Evolutionary conservation across 2,329 filamentous ascomycete species (phyloP), one percentile per base, ranked within the genome.

Genomic region (Sclerotinia minor): DNA sequence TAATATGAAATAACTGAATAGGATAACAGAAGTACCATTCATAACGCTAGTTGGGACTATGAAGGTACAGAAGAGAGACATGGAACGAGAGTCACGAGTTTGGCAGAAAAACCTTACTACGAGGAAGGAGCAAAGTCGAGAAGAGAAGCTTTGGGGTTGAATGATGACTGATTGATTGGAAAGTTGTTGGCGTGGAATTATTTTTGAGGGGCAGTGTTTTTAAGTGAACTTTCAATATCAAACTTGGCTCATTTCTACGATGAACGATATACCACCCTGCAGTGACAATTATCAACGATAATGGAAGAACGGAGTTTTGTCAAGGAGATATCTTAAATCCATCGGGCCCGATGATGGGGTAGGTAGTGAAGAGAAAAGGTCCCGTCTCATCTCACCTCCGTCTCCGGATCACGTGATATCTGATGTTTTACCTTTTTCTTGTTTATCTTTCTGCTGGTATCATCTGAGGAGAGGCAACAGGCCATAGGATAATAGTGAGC

Each of bases 1-100:
- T 66, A 38, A 58, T 35, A 8, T 35, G 35, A 9, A 8, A 21
- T 6, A 5, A 41, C 9, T 21, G 9, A 41, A 59, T 32, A 66
- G 65, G 89, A 92, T 73, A 92, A 92, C 72, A 81, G 87, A 50
- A 89, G 91, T 68, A 91, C 89, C 0, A 91, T 91, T 49, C 89
- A 92, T 72, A 91, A 90, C 70, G 89, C 89, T 0, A 88, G 85
- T 73, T 92, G 88, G 88, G 89, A 92, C 72, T 92, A 92, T 73
- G 88, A 85, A 45, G 87, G 87, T 1, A 82, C 80, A 26, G 81
- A 91, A 74, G 87, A 89, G 0, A 81, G 89, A 50, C 89, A 92
- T 75, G 90, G 90, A 2, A 92, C 89, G 0, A 81, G 90, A 38
- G 89, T 92, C 4, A 92, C 89, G 0, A 81, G 87, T 9, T 78